Base-by-base conservation (phyloP, 2,329 filamentous ascomycete genomes). In the Gaeumannomyces tritici region DNA sequence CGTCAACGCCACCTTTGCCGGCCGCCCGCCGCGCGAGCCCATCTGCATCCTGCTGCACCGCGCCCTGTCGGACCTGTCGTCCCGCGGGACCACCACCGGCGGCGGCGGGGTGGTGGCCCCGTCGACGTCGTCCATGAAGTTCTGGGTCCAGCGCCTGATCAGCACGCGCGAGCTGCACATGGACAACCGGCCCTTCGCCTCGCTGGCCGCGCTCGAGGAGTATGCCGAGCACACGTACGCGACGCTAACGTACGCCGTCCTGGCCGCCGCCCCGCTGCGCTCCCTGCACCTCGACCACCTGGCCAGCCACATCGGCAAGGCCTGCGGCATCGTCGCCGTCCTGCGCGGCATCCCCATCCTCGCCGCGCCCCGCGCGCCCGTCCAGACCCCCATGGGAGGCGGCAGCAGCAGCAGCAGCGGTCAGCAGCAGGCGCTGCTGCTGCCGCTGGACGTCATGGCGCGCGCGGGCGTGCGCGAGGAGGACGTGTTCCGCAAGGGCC, bases 191-290 rank as follows among this genome's bases (percentile, higher is more conserved):
- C 91, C 93, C 0, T 97, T 92, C 70, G 79, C 89, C 0, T 89
- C 78, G 59, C 74, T 98, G 57, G 81, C 84, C 2, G 83, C 86
- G 0, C 77, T 98, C 61, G 95, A 99, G 71, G 88, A 86, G 58
- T 97, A 98, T 71, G 91, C 91, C 0, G 95, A 99, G 75, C 92
- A 92, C 69, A 98, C 95, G 1, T 98, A 98, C 75, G 92, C 92
- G 24, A 96, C 91, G 0, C 80, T 98, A 57, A 85, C 96, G 75
- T 99, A 99, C 73, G 82, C 96, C 65, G 93, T 89, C 0, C 78
- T 98, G 51, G 91, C 91, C 24, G 82, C 89, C 8, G 76, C 97
- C 63, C 89, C 91, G 0, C 80, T 97, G 70, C 84, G 87, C 12
- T 96, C 90, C 1, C 82, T 96, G 69, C 89, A 93, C 28, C 86